Evolutionary conservation across 1,139 yeast species (phyloP), one percentile per base, ranked within the genome.

Genomic region (Blastobotrys illinoisensis): DNA sequence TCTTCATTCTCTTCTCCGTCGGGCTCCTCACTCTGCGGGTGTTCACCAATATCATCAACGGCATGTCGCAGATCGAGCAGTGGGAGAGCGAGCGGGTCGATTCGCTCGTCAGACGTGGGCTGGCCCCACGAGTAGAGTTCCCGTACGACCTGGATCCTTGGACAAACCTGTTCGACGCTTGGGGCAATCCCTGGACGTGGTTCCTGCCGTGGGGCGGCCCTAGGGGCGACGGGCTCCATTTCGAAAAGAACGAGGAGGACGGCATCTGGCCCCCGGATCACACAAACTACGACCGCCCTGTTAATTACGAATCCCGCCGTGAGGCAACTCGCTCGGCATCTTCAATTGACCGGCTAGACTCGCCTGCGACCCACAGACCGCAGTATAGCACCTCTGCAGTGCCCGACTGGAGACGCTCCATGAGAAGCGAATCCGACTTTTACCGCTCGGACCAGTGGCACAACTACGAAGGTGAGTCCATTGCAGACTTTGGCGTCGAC

Each of bases 1-100:
- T 78, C 1, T 79, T 90, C 62, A 84, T 90, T 1, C 69, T 79
- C 28, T 64, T 82, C 21, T 75, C 90, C 0, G 79, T 91, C 2
- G 66, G 76, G 0, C 64, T 87, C 3, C 74, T 93, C 54, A 74
- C 83, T 24, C 55, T 84, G 1, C 77, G 97, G 58, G 85, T 91
- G 56, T 40, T 85, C 2, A 69, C 75, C 52, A 82, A 85, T 64
- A 63, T 79, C 2, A 66, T 81, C 52, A 74, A 75, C 45, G 97
- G 97, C n/a, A 85, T 82, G 79, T 84, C 98, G 1, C 96, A 89
- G 68, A 91, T 93, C 56, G 99, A 93, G 69, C 75, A 79, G 2
- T 93, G 99, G 99, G 98, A 93, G 64, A 72, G 78, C 72, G 98
- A 93, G 61, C 77, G 98, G 58, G 74, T 89, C 1, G 89, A 83